Base-by-base conservation (phyloP, 129 eudicot species). In the Lactuca saligna region DNA sequence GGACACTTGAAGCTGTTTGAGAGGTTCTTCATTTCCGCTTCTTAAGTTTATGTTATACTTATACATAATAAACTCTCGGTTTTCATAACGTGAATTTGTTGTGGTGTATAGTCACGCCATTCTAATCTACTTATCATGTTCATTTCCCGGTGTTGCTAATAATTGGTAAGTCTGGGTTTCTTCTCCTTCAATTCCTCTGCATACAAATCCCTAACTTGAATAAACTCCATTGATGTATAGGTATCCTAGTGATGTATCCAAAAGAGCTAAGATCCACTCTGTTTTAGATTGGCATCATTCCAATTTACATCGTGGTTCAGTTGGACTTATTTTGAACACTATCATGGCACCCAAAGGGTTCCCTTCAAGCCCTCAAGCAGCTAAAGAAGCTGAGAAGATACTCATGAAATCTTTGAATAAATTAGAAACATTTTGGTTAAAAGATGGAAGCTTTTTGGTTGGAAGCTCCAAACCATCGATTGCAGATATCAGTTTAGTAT, bases 261-360 rank as follows among this genome's bases (percentile, higher is more conserved):
- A 68, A 64, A 79, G 95, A 75, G 95, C 91, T 31, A 85, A 87
- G 80, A 77, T 86, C 69, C 71, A 90, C 69, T 84, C 97, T 2
- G 95, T 87, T 60, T 74, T 90, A 61, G 95, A 90, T 71, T 87
- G 95, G 97, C 97, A 90, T 71, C 97, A 90, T 79, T 60, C 85
- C 49, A 89, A 82, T 75, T 63, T 89, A 71, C 96, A 90, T 16
- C 78, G 75, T 50, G 96, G 96, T 55, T 70, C 96, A 82, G 94
- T 68, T 72, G 70, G 64, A 20, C 70, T 70, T 77, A 71, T 82
- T 63, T 48, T 81, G 16, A 78, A 87, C 57, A 51, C 65, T 29
- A 14, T 34, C 55, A 65, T 90, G 70, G 83, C 80, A 41, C 86
- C 82, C 39, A 20, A 84, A 10, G 83, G 87, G 25, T 16, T 68